Evolutionary conservation across 2,329 filamentous ascomycete species (phyloP).

Genomic region (Monosporascus ibericus): DNA sequence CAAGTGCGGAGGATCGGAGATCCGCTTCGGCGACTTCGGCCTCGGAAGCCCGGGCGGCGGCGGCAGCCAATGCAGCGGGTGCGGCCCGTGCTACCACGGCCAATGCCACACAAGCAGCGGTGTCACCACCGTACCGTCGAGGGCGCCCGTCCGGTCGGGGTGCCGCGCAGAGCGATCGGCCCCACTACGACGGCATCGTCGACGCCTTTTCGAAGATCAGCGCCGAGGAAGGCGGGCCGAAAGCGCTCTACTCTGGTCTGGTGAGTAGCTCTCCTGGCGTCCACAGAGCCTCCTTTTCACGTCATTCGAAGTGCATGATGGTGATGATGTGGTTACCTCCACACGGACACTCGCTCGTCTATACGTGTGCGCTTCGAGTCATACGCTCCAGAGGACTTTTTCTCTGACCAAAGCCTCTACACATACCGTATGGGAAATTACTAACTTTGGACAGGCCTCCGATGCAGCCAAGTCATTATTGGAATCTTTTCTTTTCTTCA

Average conservation of each 20-base stretch:
- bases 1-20: neutral
- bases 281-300: too few species aligned
- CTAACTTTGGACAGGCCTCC: conserved; percentile 3
- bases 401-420: too few species aligned
- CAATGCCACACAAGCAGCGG: neutral
- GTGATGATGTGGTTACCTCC: too few species aligned
- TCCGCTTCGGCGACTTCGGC: too few species aligned
- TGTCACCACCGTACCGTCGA: conserved; percentile 9
- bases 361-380: neutral
- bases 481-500: conserved; percentile 82
- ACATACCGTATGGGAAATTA: too few species aligned
- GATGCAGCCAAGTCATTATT: conserved; percentile 62
- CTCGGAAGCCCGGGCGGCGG: neutral
- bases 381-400: neutral
- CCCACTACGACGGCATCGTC: conserved; percentile 56
- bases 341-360: too few species aligned
- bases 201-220: conserved; percentile 70
- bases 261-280: conserved; percentile 27
- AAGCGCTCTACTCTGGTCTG: conserved; percentile 64
- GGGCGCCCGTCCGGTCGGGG: conserved; percentile 1
- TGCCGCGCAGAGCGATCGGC: conserved; percentile 12
- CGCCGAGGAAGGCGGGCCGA: conserved; percentile 59
- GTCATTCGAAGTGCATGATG: too few species aligned
- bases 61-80: neutral
- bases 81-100: neutral